Evolutionary conservation across 2,329 filamentous ascomycete species (phyloP).

Genomic region (Ophiostoma sp.): DNA sequence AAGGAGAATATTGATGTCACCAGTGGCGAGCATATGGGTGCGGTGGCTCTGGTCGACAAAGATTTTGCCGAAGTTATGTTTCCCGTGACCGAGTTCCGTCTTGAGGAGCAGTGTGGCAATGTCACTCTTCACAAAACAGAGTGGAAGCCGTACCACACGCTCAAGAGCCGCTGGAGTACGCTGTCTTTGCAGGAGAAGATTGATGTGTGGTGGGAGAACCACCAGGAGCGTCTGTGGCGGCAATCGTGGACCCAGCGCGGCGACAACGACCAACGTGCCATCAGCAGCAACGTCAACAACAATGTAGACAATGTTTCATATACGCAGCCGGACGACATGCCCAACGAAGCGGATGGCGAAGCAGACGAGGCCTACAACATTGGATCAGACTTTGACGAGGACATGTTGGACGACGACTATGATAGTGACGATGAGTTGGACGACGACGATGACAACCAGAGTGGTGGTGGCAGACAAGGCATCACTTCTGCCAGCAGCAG

Average conservation of each 20-base stretch:
- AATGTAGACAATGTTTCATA: conserved; percentile 5
- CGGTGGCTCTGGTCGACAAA: conserved; percentile 43
- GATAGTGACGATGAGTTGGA: conserved; percentile 23
- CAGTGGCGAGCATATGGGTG: neutral
- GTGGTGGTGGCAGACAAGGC: too few species aligned
- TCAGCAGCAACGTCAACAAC: neutral
- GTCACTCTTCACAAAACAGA: conserved; percentile 38
- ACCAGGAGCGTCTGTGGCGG: conserved; percentile 32
- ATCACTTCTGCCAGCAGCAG: neutral
- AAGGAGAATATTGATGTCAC: neutral
- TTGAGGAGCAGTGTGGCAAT: conserved; percentile 37
- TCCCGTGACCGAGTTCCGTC: conserved; percentile 35
- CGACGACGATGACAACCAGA: neutral
- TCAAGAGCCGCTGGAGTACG: conserved; percentile 47
- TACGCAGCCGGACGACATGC: conserved; percentile 10
- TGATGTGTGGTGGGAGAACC: conserved; percentile 40
- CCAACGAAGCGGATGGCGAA: conserved; percentile 41
- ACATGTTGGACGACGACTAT: conserved; percentile 29
- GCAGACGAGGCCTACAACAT: neutral
- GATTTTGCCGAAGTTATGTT: conserved; percentile 42
- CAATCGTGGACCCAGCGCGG: conserved; percentile 31
- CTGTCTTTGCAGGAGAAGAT: conserved; percentile 42
- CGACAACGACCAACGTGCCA: conserved; percentile 39
- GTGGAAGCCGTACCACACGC: conserved; percentile 48
- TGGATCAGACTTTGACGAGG: conserved; percentile 1